Conservation (phyloP, 495 filamentous ascomycete species). For the Hypoxylon rickii region DNA sequence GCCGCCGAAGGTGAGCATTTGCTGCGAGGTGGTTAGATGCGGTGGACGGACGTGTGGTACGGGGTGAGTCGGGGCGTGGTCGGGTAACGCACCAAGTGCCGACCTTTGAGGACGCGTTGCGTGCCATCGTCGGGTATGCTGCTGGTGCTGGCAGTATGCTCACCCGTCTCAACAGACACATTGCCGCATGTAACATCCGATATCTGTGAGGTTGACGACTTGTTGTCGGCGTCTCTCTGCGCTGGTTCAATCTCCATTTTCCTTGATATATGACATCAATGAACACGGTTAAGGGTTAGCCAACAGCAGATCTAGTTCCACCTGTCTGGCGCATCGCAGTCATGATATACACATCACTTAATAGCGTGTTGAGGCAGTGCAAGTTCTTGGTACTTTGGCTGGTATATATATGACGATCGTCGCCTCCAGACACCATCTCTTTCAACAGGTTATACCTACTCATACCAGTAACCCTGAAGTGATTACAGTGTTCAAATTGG, state of each 20-base stretch:
- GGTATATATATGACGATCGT: too few species aligned
- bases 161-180: background rate
- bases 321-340: background rate
- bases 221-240: slow-evolving; percentile 1
- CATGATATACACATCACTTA: background rate
- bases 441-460: too few species aligned
- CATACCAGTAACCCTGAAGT: background rate
- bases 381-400: background rate
- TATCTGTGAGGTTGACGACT: slow-evolving; percentile 3
- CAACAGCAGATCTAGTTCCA: background rate
- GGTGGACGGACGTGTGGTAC: background rate
- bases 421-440: too few species aligned
- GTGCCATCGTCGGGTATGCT: slow-evolving; percentile 38
- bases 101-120: slow-evolving; percentile 38
- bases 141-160: slow-evolving; percentile 28
- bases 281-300: too few species aligned
- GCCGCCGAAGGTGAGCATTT: slow-evolving; percentile 55
- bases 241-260: slow-evolving; percentile 5
- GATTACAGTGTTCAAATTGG: background rate
- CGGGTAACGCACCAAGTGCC: slow-evolving; percentile 30
- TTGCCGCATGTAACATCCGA: slow-evolving; percentile 5
- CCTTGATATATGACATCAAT: background rate
- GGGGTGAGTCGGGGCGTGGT: background rate
- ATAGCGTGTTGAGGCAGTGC: background rate
- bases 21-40: slow-evolving; percentile 18